These are phyloP conservation scores for Leccinellum albellum DNA, from an alignment of 768 basidiomycete genomes.

Conservation along the genomic window DNA sequence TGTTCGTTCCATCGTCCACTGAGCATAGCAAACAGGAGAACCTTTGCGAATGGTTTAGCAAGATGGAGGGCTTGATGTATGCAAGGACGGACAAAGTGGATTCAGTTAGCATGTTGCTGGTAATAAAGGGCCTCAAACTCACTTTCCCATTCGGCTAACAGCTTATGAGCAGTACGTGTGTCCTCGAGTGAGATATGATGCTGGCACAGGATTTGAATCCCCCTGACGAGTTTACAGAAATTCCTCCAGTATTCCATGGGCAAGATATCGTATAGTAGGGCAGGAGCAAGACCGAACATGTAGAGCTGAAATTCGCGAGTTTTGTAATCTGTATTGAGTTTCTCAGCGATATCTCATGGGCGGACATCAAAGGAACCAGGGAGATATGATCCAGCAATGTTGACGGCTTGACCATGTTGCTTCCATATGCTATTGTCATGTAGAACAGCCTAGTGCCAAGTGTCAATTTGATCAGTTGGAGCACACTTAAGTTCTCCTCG, in stretches of 20 bases:
- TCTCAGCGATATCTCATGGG: neutral
- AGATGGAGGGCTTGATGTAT: neutral
- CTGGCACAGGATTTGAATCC: neutral
- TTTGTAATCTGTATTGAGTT: neutral
- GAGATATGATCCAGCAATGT: neutral
- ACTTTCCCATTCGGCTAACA: neutral
- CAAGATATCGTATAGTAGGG: neutral
- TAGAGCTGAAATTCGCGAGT: neutral
- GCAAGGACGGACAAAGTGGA: neutral
- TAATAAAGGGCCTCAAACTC: neutral
- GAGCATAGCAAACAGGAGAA: neutral
- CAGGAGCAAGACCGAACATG: neutral
- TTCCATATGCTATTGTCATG: neutral
- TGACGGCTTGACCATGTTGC: neutral
- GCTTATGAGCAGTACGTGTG: neutral
- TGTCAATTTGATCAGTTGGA: neutral
- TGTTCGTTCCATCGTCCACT: slow-evolving; percentile 1
- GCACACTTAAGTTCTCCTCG: neutral
- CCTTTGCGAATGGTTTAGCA: neutral
- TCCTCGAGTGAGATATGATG: neutral
- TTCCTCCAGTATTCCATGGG: neutral
- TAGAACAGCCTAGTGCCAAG: neutral
- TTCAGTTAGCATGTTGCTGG: neutral
- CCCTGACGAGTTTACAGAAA: neutral
- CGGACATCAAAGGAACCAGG: neutral